Conservation (phyloP, 352 stramenopile genomes). For the Albugo laibachii region DNA sequence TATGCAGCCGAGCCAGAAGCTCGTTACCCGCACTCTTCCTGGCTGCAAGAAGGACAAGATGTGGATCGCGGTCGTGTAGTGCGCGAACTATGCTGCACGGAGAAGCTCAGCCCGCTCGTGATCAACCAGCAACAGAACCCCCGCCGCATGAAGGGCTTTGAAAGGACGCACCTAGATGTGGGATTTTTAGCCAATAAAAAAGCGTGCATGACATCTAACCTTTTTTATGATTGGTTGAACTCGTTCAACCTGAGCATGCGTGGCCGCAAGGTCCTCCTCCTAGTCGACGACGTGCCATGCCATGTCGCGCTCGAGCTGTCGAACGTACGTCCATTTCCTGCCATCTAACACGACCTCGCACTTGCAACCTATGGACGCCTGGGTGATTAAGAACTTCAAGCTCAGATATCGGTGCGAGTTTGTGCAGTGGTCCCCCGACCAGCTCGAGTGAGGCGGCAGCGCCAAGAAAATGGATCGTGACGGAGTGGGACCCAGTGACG, state of each 20-base stretch:
- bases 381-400: conserved; percentile 9
- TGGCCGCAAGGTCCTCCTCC: too few relatives aligned
- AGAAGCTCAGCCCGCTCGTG: conserved; percentile 4
- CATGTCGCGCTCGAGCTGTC: too few relatives aligned
- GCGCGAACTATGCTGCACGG: conserved; percentile 3
- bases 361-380: too few relatives aligned
- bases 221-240: too few relatives aligned
- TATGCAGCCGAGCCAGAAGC: too few relatives aligned
- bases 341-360: conserved; percentile 10
- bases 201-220: conserved; percentile 3
- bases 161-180: conserved; percentile 1
- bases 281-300: too few relatives aligned
- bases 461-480: conserved; percentile 1
- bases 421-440: conserved; percentile 1
- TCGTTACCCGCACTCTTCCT: conserved; percentile 1
- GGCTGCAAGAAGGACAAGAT: too few relatives aligned
- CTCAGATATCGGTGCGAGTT: conserved; percentile 3
- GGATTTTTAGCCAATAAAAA: conserved; percentile 6
- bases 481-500: conserved; percentile 2
- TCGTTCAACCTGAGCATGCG: too few relatives aligned
- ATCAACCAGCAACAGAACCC: too few relatives aligned
- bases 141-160: too few relatives aligned
- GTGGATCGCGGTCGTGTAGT: conserved; percentile 3
- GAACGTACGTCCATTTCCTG: too few relatives aligned
- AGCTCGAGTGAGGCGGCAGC: conserved; percentile 1